These are phyloP conservation scores for Cercophora newfieldiana DNA, from an alignment of 495 filamentous ascomycete species.

Conservation along the genomic window DNA sequence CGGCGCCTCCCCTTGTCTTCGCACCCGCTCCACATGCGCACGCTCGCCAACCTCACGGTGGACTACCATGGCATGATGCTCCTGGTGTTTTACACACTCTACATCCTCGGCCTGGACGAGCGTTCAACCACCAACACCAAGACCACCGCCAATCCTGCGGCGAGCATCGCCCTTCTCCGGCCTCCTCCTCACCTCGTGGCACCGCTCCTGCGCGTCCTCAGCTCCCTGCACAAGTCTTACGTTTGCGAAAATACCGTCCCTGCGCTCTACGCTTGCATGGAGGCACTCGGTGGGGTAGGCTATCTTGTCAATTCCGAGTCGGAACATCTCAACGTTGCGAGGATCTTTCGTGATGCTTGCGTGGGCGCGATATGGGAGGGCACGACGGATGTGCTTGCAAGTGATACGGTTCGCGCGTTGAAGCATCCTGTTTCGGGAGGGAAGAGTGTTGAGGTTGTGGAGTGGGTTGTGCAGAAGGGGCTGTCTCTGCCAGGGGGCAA, in stretches of 20 bases:
- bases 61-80: conserved; percentile 58
- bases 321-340: conserved; percentile 62
- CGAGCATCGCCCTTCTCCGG: conserved; percentile 4
- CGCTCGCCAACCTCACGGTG: conserved; percentile 53
- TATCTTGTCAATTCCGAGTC: conserved; percentile 65
- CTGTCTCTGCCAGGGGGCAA: not conserved
- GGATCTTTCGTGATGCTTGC: conserved; percentile 63
- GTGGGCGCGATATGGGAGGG: conserved; percentile 74
- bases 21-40: conserved; percentile 61
- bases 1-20: conserved; percentile 45
- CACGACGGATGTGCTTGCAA: conserved; percentile 68
- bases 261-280: conserved; percentile 65
- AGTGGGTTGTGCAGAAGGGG: conserved; percentile 30
- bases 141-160: too few species aligned
- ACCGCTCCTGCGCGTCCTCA: conserved; percentile 61
- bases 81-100: conserved; percentile 60
- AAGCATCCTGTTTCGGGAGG: conserved; percentile 46
- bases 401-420: conserved; percentile 60
- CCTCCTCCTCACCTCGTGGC: conserved; percentile 16
- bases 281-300: conserved; percentile 72
- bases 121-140: not conserved
- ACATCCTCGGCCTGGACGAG: conserved; percentile 43
- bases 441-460: conserved; percentile 43
- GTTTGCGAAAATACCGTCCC: conserved; percentile 52
- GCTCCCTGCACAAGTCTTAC: conserved; percentile 65